These are phyloP conservation scores for Diversispora eburnea DNA, from an alignment of 192 early-diverging fungal species.

Conservation along the genomic window DNA sequence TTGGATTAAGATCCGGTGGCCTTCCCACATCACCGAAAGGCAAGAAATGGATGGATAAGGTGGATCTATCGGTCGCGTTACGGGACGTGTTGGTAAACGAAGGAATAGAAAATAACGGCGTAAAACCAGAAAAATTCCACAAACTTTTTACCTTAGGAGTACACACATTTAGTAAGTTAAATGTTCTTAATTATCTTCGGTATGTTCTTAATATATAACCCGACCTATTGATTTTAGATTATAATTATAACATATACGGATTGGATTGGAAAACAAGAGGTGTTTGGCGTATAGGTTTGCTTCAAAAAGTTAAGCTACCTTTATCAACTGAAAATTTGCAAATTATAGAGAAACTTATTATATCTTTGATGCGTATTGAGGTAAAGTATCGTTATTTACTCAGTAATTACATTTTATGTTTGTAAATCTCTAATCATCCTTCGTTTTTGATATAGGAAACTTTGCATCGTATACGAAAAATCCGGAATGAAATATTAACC, in stretches of 20 bases:
- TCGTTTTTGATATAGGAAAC: constrained; percentile 14
- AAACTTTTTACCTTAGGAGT: constrained; percentile 18
- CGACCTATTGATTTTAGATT: constrained; percentile 13
- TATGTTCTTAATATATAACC: not conserved
- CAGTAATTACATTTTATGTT: not conserved
- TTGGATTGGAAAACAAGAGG: constrained; percentile 13
- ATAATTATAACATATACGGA: constrained; percentile 27
- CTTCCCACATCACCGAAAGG: constrained; percentile 9
- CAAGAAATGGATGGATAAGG: constrained; percentile 20
- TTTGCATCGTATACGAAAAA: constrained; percentile 22
- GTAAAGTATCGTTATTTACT: not conserved
- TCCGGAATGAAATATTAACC: constrained; percentile 2
- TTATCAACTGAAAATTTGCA: constrained; percentile 9
- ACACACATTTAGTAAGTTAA: constrained; percentile 12
- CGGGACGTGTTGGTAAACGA: constrained; percentile 11
- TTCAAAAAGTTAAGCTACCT: constrained; percentile 18
- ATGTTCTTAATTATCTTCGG: not conserved
- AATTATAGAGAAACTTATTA: constrained; percentile 14
- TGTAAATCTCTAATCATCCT: not conserved
- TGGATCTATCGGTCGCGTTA: constrained; percentile 14
- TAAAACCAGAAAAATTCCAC: not conserved
- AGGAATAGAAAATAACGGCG: constrained; percentile 21
- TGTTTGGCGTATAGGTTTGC: constrained; percentile 19
- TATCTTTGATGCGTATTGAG: constrained; percentile 12
- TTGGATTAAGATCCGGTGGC: constrained; percentile 21